Percentiles rank a stretch among this genome's conserved stretches.
Evolutionary conservation across 768 basidiomycete genomes (phyloP).

Genomic region (Infundibulicybe gibba): DNA sequence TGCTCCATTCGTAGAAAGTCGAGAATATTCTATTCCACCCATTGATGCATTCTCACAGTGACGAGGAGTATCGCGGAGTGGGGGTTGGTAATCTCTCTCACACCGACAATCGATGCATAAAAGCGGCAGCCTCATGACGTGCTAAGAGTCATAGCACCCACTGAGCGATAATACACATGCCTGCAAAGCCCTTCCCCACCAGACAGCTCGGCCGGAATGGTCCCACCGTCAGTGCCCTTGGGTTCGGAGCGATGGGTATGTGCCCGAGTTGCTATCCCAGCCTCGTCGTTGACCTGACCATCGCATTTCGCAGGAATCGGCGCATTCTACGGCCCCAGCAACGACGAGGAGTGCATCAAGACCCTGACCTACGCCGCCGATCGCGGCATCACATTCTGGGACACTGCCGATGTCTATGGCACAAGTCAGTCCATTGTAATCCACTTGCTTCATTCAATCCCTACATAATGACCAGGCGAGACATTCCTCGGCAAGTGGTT

Average conservation of each 20-base stretch:
- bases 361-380: constrained; percentile 13
- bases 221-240: constrained; percentile 31
- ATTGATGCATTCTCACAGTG: no score
- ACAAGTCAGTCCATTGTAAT: background rate
- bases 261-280: background rate
- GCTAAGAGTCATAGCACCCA: no score
- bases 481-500: constrained; percentile 18
- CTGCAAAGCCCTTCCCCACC: constrained; percentile 5
- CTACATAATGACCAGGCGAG: constrained; percentile 9
- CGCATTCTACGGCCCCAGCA: background rate
- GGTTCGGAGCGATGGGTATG: constrained; percentile 46
- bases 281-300: constrained; percentile 1
- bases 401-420: background rate
- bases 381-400: constrained; percentile 3
- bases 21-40: no score
- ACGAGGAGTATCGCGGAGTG: no score
- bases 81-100: no score
- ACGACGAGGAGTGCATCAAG: constrained; percentile 7
- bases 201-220: constrained; percentile 14
- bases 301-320: background rate
- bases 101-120: no score
- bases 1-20: no score
- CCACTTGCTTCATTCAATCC: background rate
- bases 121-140: no score
- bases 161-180: background rate